A percentile compares a stretch with the other conserved stretches of the same genome.
These are phyloP conservation scores for Neurospora hispaniola DNA, from an alignment of 495 filamentous ascomycete species.

Conservation along the genomic window DNA sequence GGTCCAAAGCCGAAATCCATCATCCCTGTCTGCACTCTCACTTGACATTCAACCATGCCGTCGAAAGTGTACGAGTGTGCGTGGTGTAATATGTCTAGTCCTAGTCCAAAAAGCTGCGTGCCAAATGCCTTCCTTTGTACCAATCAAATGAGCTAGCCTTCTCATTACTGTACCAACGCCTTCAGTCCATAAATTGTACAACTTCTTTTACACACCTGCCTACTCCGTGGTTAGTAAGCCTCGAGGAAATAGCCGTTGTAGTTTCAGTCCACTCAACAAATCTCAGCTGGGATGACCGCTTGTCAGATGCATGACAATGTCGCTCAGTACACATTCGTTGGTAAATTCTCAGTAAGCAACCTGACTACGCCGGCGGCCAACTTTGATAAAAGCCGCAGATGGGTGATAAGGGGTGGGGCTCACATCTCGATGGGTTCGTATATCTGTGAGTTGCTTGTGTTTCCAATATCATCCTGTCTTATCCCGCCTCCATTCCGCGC, in stretches of 20 bases:
- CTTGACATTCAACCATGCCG: background rate
- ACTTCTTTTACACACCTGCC: background rate
- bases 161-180: background rate
- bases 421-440: background rate
- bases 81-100: background rate
- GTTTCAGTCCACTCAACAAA: background rate
- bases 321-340: background rate
- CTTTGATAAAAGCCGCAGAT: background rate
- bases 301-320: background rate
- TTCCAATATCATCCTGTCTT: background rate
- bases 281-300: background rate
- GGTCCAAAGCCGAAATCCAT: background rate
- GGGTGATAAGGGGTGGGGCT: background rate
- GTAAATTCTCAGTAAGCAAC: background rate
- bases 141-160: background rate
- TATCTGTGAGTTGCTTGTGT: slow-evolving; percentile 1
- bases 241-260: background rate
- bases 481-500: background rate
- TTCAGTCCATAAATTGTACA: background rate
- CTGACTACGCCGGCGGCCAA: background rate
- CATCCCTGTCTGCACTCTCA: background rate
- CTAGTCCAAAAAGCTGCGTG: background rate
- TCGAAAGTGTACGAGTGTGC: background rate
- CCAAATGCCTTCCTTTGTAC: background rate
- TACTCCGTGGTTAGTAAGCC: background rate